Evolutionary conservation across 805 yeast species (phyloP).

Genomic region (Cyberlindnera nakhonratchasimensis): DNA sequence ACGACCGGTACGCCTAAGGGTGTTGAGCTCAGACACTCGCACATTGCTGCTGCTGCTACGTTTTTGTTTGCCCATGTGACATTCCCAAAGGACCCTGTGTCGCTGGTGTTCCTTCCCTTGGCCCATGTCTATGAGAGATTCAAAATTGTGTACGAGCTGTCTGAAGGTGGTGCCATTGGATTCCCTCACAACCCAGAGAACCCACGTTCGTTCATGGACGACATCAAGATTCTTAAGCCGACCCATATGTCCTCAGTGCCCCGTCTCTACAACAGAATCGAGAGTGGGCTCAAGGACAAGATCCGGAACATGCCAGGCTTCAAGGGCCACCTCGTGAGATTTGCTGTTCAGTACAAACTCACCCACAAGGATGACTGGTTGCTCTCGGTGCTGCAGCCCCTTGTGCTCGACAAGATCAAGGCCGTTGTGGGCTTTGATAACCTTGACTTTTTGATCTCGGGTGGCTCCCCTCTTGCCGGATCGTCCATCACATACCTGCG

Average conservation of each 20-base stretch:
- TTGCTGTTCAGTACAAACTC: slow-evolving; percentile 41
- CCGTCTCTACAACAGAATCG: slow-evolving; percentile 58
- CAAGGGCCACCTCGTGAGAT: slow-evolving; percentile 39
- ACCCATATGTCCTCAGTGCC: slow-evolving; percentile 56
- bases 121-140: slow-evolving; percentile 57
- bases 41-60: slow-evolving; percentile 48
- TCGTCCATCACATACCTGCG: slow-evolving; percentile 59
- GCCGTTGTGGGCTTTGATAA: slow-evolving; percentile 47
- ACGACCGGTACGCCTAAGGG: slow-evolving; percentile 78
- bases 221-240: slow-evolving; percentile 53
- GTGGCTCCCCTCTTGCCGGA: slow-evolving; percentile 70
- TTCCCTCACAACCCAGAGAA: slow-evolving; percentile 53
- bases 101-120: slow-evolving; percentile 48
- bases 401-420: slow-evolving; percentile 42
- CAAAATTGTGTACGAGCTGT: slow-evolving; percentile 40
- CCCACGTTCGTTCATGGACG: slow-evolving; percentile 53
- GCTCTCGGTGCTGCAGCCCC: slow-evolving; percentile 34
- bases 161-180: slow-evolving; percentile 48
- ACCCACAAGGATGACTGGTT: slow-evolving; percentile 35
- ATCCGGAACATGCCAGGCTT: slow-evolving; percentile 42
- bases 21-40: slow-evolving; percentile 52
- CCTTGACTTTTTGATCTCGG: slow-evolving; percentile 40
- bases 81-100: slow-evolving; percentile 27
- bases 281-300: slow-evolving; percentile 53
- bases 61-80: slow-evolving; percentile 36